A percentile compares a stretch with the other conserved stretches of the same genome.
These are phyloP conservation scores for Cordyceps cateniannulata DNA, from an alignment of 2,329 filamentous ascomycete genomes.

Conservation along the genomic window DNA sequence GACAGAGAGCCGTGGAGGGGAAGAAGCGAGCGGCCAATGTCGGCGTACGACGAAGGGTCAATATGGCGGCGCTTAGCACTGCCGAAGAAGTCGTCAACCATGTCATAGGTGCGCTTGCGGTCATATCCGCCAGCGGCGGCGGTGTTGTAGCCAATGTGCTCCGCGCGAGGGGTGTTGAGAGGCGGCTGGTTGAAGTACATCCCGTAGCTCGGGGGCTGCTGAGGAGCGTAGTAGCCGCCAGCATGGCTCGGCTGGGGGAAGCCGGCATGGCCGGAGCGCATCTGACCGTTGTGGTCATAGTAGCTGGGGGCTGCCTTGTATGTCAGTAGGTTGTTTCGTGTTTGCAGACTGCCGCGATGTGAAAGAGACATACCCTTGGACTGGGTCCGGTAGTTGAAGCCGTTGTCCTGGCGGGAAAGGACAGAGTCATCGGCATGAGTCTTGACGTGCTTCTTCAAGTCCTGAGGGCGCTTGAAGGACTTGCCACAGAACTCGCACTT, in stretches of 20 bases:
- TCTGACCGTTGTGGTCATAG: slow-evolving; percentile 60
- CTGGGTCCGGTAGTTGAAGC: slow-evolving; percentile 49
- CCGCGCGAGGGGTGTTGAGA: slow-evolving; percentile 46
- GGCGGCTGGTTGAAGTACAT: slow-evolving; percentile 71
- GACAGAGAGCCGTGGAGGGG: slow-evolving; percentile 68
- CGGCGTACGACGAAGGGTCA: slow-evolving; percentile 81
- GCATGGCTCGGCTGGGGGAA: slow-evolving; percentile 50
- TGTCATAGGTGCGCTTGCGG: slow-evolving; percentile 79
- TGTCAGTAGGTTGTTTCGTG: background rate
- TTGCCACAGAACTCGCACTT: slow-evolving; percentile 99
- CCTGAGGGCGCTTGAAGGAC: slow-evolving; percentile 97
- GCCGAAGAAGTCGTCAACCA: slow-evolving; percentile 89
- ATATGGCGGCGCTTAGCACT: slow-evolving; percentile 88
- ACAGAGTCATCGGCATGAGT: slow-evolving; percentile 96
- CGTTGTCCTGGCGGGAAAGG: slow-evolving; percentile 49
- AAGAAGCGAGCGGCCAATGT: slow-evolving; percentile 83
- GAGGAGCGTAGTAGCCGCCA: slow-evolving; percentile 51
- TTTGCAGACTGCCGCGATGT: background rate
- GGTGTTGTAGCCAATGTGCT: slow-evolving; percentile 58
- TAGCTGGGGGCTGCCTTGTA: slow-evolving; percentile 39
- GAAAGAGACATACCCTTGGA: slow-evolving; percentile 38
- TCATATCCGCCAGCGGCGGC: slow-evolving; percentile 50
- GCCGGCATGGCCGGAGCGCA: slow-evolving; percentile 48
- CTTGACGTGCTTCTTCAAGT: slow-evolving; percentile 99
- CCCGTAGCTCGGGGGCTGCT: slow-evolving; percentile 54